Base-by-base conservation (phyloP, 257 asterid species). In the Solanum paucissectum region DNA sequence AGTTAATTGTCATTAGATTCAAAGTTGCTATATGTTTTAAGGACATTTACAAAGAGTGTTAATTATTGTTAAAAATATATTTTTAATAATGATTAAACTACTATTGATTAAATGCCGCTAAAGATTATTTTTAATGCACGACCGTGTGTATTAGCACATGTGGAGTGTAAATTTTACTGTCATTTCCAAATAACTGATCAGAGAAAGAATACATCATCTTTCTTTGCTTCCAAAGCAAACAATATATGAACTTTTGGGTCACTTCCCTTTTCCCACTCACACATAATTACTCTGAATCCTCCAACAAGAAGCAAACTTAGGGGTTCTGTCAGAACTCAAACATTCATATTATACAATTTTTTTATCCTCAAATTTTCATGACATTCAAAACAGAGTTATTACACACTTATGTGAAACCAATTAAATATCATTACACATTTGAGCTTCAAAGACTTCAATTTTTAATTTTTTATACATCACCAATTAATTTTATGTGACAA, bases 141-240 rank as follows among this genome's bases (percentile, higher is more conserved):
- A 16, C 1, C 0, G 18, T 5, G 2, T 12, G 18, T n/a, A 62
- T 62, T 7, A 5, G 72, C 72, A 4, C 18, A 27, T 6, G 25
- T 33, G 42, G 33, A 71, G 14, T 79, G 10, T 38, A 71, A 75
- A 27, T 44, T 44, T 42, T n/a, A 46, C 66, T 8, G 62, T 77
- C 84, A 77, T 25, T 77, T 25, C 23, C 36, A 14, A 79, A 14
- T 14, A 42, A 44, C 38, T 44, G 10, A 34, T 74, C 58, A 9
- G 20, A 14, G 85, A n/a, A 79, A 14, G 66, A 27, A 79, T 27
- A 16, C 11, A 14, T 44, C 13, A 38, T 44, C 84, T 44, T 79
- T 27, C 85, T 81, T 81, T 46, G 85, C 85, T 81, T 81, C 85
- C 68, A 81, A 81, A 81, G 20, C 85, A 81, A 81, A 81, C 68